A percentile compares a stretch with the other conserved stretches of the same genome.
Conservation (phyloP, 306 rosid species). For the Prosopis cineraria region DNA sequence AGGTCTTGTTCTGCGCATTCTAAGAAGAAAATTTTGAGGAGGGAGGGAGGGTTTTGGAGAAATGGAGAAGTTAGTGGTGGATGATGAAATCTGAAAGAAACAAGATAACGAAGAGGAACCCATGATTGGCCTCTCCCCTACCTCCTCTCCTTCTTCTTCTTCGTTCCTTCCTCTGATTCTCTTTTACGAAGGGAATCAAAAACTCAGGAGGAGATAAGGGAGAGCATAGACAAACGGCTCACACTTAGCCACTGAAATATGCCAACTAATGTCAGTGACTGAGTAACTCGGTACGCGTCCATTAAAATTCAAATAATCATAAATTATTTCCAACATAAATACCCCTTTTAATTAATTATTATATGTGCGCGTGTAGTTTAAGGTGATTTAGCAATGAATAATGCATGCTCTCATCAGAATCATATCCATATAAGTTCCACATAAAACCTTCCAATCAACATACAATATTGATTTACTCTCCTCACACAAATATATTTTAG, state of each 20-base stretch:
- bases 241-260: slow-evolving; percentile 20
- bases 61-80: slow-evolving; percentile 29
- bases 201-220: slow-evolving; percentile 36
- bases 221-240: slow-evolving; percentile 34
- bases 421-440: too few species aligned
- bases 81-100: slow-evolving; percentile 43
- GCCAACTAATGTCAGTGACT: too few species aligned
- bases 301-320: too few species aligned
- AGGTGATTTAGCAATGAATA: too few species aligned
- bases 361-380: too few species aligned
- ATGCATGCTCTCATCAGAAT: too few species aligned
- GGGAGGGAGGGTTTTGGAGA: slow-evolving; percentile 34
- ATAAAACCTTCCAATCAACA: too few species aligned
- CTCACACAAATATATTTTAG: too few species aligned
- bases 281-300: too few species aligned
- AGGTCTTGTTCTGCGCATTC: slow-evolving; percentile 13
- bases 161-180: background rate
- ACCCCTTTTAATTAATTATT: too few species aligned
- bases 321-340: too few species aligned
- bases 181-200: background rate
- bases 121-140: slow-evolving; percentile 52
- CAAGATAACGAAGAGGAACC: slow-evolving; percentile 57
- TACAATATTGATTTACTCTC: too few species aligned
- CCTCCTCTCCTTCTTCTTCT: background rate
- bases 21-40: slow-evolving; percentile 36